Percentiles rank a stretch among this genome's conserved stretches.
phyloP scores from a whole-genome alignment of 805 yeast genomes.

The Suhomyces vadensis region DNA sequence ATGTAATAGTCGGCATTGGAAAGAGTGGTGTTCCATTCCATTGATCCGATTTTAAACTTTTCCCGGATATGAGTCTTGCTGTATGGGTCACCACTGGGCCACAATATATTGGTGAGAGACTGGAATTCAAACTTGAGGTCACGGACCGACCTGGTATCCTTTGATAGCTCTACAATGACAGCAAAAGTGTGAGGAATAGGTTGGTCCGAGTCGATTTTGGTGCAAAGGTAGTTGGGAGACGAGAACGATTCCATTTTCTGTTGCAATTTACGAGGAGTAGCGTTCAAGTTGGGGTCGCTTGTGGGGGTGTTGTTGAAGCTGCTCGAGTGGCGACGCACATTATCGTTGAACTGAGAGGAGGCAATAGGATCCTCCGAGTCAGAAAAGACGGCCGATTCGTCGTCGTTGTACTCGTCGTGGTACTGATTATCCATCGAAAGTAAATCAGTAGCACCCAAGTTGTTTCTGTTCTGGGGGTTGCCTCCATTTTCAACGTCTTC shows the following conservation, averaged over 20 bases:
- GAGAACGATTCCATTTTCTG: constrained; percentile 25
- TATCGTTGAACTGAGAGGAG: background rate
- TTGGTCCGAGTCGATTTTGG: constrained; percentile 38
- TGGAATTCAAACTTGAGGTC: constrained; percentile 44
- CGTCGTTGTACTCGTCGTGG: constrained; percentile 1
- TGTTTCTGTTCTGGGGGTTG: background rate
- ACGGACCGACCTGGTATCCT: constrained; percentile 35
- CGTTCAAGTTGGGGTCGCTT: constrained; percentile 12
- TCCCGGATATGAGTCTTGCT: constrained; percentile 46
- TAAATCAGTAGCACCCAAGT: constrained; percentile 8
- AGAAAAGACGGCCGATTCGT: constrained; percentile 13
- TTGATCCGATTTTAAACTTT: constrained; percentile 47
- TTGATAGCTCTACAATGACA: constrained; percentile 46
- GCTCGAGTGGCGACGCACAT: constrained; percentile 2
- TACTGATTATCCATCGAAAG: constrained; percentile 4
- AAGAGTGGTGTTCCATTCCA: constrained; percentile 43
- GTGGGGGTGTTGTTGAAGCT: constrained; percentile 4
- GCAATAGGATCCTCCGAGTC: constrained; percentile 14
- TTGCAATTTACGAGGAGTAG: constrained; percentile 15
- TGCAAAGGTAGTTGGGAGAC: constrained; percentile 39
- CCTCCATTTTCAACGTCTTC: constrained; percentile 47
- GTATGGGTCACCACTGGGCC: constrained; percentile 58
- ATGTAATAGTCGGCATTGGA: constrained; percentile 48
- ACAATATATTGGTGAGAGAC: constrained; percentile 45
- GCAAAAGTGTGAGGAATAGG: constrained; percentile 57